Conservation (phyloP, 208 protist genomes). For the Leishmania mexicana region DNA sequence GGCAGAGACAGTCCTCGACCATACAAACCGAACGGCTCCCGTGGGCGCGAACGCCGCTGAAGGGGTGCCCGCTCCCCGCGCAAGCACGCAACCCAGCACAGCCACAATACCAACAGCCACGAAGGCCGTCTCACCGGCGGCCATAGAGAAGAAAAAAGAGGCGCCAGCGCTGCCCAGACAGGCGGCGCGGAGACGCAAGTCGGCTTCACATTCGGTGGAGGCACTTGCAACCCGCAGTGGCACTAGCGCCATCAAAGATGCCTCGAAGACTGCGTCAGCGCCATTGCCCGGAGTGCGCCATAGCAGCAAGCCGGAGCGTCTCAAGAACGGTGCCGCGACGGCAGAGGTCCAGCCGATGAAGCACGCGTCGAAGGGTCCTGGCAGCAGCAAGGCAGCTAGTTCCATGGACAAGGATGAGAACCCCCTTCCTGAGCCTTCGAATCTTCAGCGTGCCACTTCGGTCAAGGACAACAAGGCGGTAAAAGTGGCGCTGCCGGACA, state of each 20-base stretch:
- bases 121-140: not conserved
- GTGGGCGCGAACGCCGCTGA: not conserved
- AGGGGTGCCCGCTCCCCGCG: not conserved
- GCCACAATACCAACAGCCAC: not conserved
- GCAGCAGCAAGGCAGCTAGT: not conserved
- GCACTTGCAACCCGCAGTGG: not conserved
- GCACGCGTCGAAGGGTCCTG: not conserved
- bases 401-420: not conserved
- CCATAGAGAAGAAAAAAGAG: not conserved
- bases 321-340: not conserved
- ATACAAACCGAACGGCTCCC: not conserved
- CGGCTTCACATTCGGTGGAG: not conserved
- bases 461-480: not conserved
- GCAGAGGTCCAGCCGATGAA: not conserved
- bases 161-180: not conserved
- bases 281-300: not conserved
- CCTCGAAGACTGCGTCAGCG: not conserved
- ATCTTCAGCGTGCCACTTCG: not conserved
- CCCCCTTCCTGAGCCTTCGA: not conserved
- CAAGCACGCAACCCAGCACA: not conserved
- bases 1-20: conserved; percentile 11
- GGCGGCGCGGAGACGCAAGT: no score
- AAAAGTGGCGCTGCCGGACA: not conserved
- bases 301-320: not conserved
- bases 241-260: not conserved